phyloP scores from a whole-genome alignment of 331 rosid species.

The Pyracantha coccinea region DNA sequence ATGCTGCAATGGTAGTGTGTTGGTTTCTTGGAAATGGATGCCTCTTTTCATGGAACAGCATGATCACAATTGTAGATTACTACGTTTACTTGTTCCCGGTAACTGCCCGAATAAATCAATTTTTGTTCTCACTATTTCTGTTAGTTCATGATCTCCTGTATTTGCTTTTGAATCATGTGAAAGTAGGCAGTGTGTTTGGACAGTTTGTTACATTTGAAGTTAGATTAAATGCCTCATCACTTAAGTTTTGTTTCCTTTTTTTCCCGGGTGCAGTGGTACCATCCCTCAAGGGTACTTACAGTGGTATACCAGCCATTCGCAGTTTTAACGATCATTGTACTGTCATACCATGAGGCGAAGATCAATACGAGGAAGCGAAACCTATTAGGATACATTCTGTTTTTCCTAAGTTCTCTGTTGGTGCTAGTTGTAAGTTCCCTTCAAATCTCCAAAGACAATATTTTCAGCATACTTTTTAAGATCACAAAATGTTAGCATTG shows the following conservation, averaged over 20 bases:
- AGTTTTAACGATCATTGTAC: conserved; percentile 29
- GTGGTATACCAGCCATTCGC: conserved; percentile 93
- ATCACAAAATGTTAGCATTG: not conserved
- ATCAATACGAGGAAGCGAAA: conserved; percentile 59
- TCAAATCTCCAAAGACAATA: not conserved
- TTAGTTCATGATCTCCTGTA: not conserved
- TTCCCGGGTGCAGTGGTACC: conserved; percentile 47
- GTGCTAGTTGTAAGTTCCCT: conserved; percentile 51
- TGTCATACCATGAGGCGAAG: conserved; percentile 36
- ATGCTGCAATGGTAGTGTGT: conserved; percentile 45
- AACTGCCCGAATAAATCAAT: not conserved
- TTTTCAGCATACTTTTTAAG: not conserved
- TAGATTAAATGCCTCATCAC: not conserved
- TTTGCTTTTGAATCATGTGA: not conserved
- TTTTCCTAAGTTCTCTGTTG: conserved; percentile 40
- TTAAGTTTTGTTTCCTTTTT: not conserved
- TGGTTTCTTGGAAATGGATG: conserved; percentile 94
- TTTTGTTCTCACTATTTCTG: not conserved
- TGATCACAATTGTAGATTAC: conserved; percentile 86
- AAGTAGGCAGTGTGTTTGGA: not conserved
- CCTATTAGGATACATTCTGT: conserved; percentile 57
- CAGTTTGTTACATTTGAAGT: not conserved
- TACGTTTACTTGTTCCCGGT: conserved; percentile 74
- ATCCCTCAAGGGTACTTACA: conserved; percentile 71
- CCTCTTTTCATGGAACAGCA: conserved; percentile 89